Evolutionary conservation across 306 rosid species (phyloP).

Genomic region (barrel medic (Medicago truncatula)): DNA sequence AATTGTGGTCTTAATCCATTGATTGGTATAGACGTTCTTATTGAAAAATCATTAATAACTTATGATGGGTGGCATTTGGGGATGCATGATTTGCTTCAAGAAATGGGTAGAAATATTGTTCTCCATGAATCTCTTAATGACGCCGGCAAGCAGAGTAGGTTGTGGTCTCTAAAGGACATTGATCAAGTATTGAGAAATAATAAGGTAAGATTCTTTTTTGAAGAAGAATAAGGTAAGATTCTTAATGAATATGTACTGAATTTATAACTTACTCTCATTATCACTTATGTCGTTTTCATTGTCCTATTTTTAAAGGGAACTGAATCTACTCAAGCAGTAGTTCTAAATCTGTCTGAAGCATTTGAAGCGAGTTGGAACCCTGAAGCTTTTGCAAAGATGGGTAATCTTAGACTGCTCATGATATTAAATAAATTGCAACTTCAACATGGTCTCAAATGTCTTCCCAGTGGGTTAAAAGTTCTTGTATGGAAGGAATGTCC

Average conservation of each 20-base stretch:
- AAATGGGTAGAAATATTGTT: conserved; percentile 45
- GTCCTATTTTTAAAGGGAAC: conserved; percentile 22
- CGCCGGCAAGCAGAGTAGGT: conserved; percentile 41
- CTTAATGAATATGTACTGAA: neutral
- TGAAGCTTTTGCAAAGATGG: conserved; percentile 40
- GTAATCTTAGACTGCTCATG: conserved; percentile 38
- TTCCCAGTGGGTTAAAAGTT: conserved; percentile 36
- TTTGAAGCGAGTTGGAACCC: conserved; percentile 25
- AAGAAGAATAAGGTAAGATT: conserved; percentile 24
- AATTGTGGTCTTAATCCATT: conserved; percentile 30
- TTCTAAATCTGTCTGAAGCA: neutral
- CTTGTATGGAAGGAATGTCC: conserved; percentile 40
- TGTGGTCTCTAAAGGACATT: conserved; percentile 44
- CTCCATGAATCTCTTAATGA: conserved; percentile 37
- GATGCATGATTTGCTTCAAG: conserved; percentile 46
- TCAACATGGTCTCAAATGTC: conserved; percentile 33
- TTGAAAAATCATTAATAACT: conserved; percentile 42
- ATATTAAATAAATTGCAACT: conserved; percentile 34
- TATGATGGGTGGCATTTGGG: conserved; percentile 9
- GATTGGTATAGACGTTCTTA: conserved; percentile 29
- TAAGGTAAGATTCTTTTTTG: conserved; percentile 17
- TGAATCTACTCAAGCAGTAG: conserved; percentile 7
- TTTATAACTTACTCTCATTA: conserved; percentile 5
- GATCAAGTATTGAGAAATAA: conserved; percentile 35
- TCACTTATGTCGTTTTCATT: neutral